These are phyloP conservation scores for Begonia masoniana DNA, from an alignment of 306 rosid species.

Conservation along the genomic window DNA sequence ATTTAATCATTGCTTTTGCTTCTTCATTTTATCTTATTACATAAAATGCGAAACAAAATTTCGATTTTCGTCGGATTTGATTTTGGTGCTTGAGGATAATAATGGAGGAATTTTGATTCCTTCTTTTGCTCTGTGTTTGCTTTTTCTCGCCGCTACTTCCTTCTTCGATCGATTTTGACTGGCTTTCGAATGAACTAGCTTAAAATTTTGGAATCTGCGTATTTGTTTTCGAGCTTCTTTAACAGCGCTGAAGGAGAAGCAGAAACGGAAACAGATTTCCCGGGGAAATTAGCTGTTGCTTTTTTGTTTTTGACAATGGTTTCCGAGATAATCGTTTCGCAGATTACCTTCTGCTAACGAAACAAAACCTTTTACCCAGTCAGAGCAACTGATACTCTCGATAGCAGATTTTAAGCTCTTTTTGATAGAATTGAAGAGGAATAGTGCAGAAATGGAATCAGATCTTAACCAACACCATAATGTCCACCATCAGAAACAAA, in stretches of 20 bases:
- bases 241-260: no score
- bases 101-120: no score
- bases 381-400: no score
- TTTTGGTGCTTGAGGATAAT: no score
- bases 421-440: neutral
- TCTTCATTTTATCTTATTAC: neutral
- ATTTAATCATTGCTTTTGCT: neutral
- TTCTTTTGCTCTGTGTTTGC: no score
- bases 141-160: no score
- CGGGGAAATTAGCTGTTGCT: neutral
- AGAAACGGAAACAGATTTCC: neutral
- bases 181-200: neutral
- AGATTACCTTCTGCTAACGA: neutral
- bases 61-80: no score
- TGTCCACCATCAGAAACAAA: conserved; percentile 19
- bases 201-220: no score
- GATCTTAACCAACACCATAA: conserved; percentile 49
- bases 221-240: no score
- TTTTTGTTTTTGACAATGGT: neutral
- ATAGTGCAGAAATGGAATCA: conserved; percentile 47
- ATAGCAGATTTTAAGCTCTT: neutral
- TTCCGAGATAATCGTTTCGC: neutral
- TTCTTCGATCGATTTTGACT: neutral
- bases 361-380: neutral
- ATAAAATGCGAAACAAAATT: no score